These are phyloP conservation scores for Domatiomyces catenatus DNA, from an alignment of 2,329 filamentous ascomycete species.

Conservation along the genomic window DNA sequence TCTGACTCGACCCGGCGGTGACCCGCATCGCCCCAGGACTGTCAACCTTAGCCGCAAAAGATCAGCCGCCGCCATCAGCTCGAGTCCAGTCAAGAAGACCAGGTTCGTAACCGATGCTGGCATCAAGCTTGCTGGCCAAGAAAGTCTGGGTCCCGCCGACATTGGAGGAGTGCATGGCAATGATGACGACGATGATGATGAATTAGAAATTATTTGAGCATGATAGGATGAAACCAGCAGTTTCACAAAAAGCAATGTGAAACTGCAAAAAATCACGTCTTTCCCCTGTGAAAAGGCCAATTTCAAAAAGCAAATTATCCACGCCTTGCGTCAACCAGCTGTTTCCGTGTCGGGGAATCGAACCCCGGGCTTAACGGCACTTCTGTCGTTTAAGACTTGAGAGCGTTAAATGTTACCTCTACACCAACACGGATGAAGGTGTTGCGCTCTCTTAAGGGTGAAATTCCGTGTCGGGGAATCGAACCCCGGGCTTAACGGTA, in stretches of 20 bases:
- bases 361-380: conserved; percentile 7
- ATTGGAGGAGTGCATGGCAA: conserved; percentile 33
- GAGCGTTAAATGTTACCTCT: not conserved
- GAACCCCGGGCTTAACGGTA: conserved; percentile 7
- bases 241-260: not conserved
- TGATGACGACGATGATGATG: conserved; percentile 38
- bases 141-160: conserved; percentile 40
- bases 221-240: not conserved
- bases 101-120: conserved; percentile 66
- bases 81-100: conserved; percentile 35
- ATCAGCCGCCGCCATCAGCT: conserved; percentile 25
- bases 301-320: not conserved
- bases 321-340: too few relatives aligned
- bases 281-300: too few relatives aligned
- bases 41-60: conserved; percentile 12
- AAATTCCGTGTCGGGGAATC: conserved; percentile 4
- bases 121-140: conserved; percentile 60
- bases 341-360: conserved; percentile 4
- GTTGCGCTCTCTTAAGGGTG: not conserved
- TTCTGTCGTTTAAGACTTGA: not conserved
- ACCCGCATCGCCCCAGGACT: not conserved
- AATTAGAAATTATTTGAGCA: conserved; percentile 32
- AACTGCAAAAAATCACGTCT: not conserved
- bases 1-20: not conserved
- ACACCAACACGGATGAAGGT: not conserved